Evolutionary conservation across 106 monocot species (phyloP).

Genomic region (Dendrobium nobile): DNA sequence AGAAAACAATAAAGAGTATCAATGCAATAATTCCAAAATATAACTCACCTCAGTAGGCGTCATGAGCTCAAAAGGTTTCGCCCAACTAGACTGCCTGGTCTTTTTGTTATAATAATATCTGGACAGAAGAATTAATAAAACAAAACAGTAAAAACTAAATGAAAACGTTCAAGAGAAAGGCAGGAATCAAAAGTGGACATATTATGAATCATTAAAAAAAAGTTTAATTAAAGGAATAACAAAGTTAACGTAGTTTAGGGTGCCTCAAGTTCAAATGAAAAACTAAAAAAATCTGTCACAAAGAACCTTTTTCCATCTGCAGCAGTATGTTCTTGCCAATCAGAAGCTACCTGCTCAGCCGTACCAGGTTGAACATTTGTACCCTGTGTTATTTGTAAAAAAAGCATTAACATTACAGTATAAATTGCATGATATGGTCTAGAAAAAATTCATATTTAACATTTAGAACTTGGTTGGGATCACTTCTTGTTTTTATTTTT

Average conservation of each 20-base stretch:
- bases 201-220: background rate
- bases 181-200: background rate
- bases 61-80: conserved; percentile 92
- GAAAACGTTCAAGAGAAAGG: background rate
- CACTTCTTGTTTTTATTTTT: no score
- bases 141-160: conserved; percentile 2
- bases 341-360: conserved; percentile 44
- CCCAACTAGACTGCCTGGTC: conserved; percentile 94
- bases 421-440: background rate
- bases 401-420: background rate
- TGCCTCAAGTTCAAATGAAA: background rate
- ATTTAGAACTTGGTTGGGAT: background rate
- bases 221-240: background rate
- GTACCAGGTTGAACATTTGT: conserved; percentile 27
- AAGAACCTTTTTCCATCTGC: conserved; percentile 89
- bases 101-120: conserved; percentile 98
- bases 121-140: conserved; percentile 9
- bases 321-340: conserved; percentile 92
- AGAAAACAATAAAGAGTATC: background rate
- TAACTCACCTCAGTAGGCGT: conserved; percentile 71
- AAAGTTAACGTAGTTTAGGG: background rate
- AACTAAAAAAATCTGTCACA: background rate
- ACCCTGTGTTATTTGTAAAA: conserved; percentile 12
- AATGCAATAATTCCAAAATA: background rate
- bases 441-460: background rate